Base-by-base conservation (phyloP, 2,329 filamentous ascomycete species). In the Fusarium secorum region DNA sequence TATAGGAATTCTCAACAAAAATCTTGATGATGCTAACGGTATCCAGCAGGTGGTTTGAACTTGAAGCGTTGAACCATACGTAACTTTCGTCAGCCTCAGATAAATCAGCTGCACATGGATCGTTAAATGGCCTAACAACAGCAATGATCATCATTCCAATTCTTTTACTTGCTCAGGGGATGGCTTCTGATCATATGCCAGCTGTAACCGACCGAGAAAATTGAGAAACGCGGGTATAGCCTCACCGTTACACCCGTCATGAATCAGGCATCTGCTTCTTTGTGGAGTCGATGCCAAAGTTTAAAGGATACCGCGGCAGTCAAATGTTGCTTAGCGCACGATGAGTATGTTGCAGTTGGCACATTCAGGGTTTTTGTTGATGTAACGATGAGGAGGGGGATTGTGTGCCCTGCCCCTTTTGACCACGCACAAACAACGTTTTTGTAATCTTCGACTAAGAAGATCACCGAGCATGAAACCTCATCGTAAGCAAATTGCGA, bases 1-100 rank as follows among this genome's bases (percentile, higher is more conserved):
- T 4, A 49, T 18, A 9, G 0, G 0, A 3, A 18, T 24, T 14
- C 8, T 3, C n/a, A 49, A 49, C n/a, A 33, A 49, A 22, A 49
- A 9, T 14, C 11, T 20, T 24, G 8, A 11, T 49, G 11, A 24
- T 33, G 6, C 46, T 49, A 49, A 33, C 30, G 30, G 6, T 14
- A 49, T 49, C 9, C 5, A 49, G 46, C n/a, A 49, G 46, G 30
- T 49, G n/a, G n/a, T 49, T 24, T 24, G 30, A 36, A 17, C 9
- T 11, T 17, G 9, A 36, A 51, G 48, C 30, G 36, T 24, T 51
- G 22, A 36, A n/a, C 18, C 14, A 26, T 52, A 28, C 18, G 5
- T n/a, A 38, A 26, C 18, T 18, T 52, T 38, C 18, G 17, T 17
- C 48, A 38, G 22, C 18, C 32, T 52, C 48, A 38, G 48, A 32